Evolutionary conservation across 495 filamentous ascomycete genomes (phyloP), one percentile per base, ranked within the genome.

Genomic region (Amniculicola lignicola): DNA sequence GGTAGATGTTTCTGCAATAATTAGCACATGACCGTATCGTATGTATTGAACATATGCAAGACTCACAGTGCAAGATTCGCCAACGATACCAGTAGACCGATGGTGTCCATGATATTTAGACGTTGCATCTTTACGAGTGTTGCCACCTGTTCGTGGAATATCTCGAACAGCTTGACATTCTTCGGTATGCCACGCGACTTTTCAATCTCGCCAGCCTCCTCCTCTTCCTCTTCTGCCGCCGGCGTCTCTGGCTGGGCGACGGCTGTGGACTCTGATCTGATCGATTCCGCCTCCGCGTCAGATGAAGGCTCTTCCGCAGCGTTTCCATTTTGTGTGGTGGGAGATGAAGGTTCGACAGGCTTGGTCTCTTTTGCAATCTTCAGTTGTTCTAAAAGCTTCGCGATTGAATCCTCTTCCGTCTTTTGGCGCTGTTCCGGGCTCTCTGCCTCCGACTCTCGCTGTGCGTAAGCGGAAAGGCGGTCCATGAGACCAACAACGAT

Each of bases 401-500:
- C 69, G 15, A 91, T 80, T 0, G 94, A 90, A 55, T 96, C 86
- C 67, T 94, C 85, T 68, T 98, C 93, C 36, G 78, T 76, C 68
- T 87, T 83, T 44, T 82, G 77, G 54, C 82, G 77, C 50, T 89
- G 82, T 57, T 93, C 89, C 9, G 75, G 69, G 3, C 82, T 76
- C 31, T 87, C 82, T 11, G 79, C 76, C 48, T 94, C 89, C 14
- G 88, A 79, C 69, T 96, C 92, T 46, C 90, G 80, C 54, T 89
- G 84, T 19, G 93, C 90, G 68, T 96, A 98, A 22, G 89, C 83
- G 10, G 92, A 96, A 21, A 98, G 74, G 24, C 93, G 84, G 66
- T 98, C 90, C 93, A 98, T 98, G 54, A 98, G 74, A 33, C 90
- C 94, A 68, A 96, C 96, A 19, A 98, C 92, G 27, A 98, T 98